Base-by-base conservation (phyloP, 345 rosid genomes). In the Salix dunnii region DNA sequence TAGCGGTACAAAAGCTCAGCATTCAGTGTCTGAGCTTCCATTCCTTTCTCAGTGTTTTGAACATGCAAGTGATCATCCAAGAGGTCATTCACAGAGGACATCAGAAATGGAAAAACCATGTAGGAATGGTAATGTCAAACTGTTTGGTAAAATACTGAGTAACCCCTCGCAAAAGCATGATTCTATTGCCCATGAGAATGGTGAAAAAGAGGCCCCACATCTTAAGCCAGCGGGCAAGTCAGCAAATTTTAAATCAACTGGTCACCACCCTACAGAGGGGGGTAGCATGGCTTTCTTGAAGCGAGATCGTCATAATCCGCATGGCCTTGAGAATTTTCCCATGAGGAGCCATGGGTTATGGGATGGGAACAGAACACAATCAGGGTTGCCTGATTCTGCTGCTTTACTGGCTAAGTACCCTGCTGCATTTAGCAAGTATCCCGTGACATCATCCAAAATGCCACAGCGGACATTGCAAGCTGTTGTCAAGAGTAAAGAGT, bases 291-390 rank as follows among this genome's bases (percentile, higher is more conserved):
- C 86, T 9, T 27, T 79, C 23, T 60, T 82, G 72, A 89, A 87
- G 82, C 83, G 82, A 77, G 94, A 91, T 69, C 77, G 61, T 67
- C 88, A 70, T 60, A 85, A 86, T 74, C 81, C 76, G 79, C 71
- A 67, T 72, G 87, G 83, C 36, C 84, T 82, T 30, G 92, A 93
- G 79, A 90, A 87, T 83, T 86, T 82, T 74, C 94, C 96, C 5
- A 68, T 82, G 74, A 90, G 85, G 72, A 89, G 91, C 80, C 89
- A 90, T 40, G 91, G 97, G 3, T 90, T 86, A 76, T 93, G 99
- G 98, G 97, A 93, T 81, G 97, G 97, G 75, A 91, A 76, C 76
- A 86, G 87, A 84, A 91, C 91, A 49, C 97, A 86, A 71, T 91
- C 95, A 2, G 94, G 97, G 74, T 82, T 86, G 77, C 93, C 98